phyloP scores from a whole-genome alignment of 306 rosid genomes.

The Acacia crassicarpa region DNA sequence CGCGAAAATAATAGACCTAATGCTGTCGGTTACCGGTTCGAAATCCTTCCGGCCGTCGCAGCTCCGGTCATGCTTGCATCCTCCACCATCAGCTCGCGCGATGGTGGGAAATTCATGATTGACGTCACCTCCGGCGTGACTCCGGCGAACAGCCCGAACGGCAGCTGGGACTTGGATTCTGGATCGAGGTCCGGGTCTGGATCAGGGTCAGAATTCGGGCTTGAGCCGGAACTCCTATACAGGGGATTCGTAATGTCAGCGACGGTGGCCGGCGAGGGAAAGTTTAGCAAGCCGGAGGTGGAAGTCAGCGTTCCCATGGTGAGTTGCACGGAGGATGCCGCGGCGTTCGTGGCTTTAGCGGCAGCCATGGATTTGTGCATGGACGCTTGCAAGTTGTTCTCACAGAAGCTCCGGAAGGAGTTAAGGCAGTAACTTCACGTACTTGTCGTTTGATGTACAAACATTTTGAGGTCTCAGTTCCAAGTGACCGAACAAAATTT shows the following conservation, averaged over 20 bases:
- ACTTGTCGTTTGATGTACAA: conserved; percentile 22
- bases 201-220: conserved; percentile 34
- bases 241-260: conserved; percentile 57
- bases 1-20: conserved; percentile 36
- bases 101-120: conserved; percentile 46
- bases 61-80: conserved; percentile 41
- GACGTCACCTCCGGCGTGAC: conserved; percentile 42
- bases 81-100: conserved; percentile 32
- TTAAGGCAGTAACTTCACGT: conserved; percentile 36
- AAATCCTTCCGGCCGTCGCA: conserved; percentile 39
- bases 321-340: conserved; percentile 52
- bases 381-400: conserved; percentile 51
- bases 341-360: conserved; percentile 51
- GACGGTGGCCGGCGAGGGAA: conserved; percentile 36
- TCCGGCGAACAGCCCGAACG: conserved; percentile 36
- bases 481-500: too few species aligned
- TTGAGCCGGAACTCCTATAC: conserved; percentile 23
- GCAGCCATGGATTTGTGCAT: conserved; percentile 57
- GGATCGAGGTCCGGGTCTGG: conserved; percentile 23
- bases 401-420: conserved; percentile 51
- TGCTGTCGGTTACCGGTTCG: conserved; percentile 45
- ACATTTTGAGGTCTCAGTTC: not conserved
- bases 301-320: conserved; percentile 53
- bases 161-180: conserved; percentile 46
- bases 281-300: conserved; percentile 45